A percentile compares a stretch with the other conserved stretches of the same genome.
Evolutionary conservation across 1,284 basidiomycete genomes (phyloP).

Genomic region (Ustilago hordei): DNA sequence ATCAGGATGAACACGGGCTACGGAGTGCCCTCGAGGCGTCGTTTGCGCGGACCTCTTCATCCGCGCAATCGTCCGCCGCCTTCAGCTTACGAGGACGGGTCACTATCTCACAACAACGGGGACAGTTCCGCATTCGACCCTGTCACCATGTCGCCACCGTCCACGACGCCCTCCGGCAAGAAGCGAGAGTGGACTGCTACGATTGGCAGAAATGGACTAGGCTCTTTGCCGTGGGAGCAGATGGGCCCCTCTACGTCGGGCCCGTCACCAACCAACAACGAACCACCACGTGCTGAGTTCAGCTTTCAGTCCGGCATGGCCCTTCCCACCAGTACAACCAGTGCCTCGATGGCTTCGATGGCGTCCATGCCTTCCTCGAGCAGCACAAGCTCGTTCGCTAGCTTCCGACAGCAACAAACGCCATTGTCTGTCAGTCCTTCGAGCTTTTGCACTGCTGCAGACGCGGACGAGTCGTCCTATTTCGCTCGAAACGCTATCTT

Average conservation of each 20-base stretch:
- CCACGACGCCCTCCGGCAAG: constrained; percentile 22
- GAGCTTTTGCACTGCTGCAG: constrained; percentile 39
- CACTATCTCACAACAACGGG: not conserved
- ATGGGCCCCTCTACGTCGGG: constrained; percentile 31
- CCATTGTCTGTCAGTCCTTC: constrained; percentile 37
- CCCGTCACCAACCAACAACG: constrained; percentile 3
- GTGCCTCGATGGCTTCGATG: constrained; percentile 30
- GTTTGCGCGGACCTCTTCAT: constrained; percentile 37
- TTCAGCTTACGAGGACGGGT: constrained; percentile 12
- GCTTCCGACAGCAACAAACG: constrained; percentile 33
- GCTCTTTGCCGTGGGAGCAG: constrained; percentile 41
- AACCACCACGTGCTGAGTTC: constrained; percentile 27
- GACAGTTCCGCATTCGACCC: not conserved
- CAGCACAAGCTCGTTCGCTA: constrained; percentile 26
- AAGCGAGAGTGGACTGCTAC: constrained; percentile 41
- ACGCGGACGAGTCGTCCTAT: constrained; percentile 23
- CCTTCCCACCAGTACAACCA: constrained; percentile 25
- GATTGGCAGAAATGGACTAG: constrained; percentile 22
- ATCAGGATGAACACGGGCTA: constrained; percentile 43
- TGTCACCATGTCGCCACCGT: constrained; percentile 22
- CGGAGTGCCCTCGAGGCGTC: constrained; percentile 40
- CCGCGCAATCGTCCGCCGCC: constrained; percentile 30
- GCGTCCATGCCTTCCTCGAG: constrained; percentile 38
- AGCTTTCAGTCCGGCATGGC: constrained; percentile 35
- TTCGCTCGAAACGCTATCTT: constrained; percentile 30